Evolutionary conservation across 495 filamentous ascomycete species (phyloP), one percentile per base, ranked within the genome.

Genomic region (Platismatia glauca): DNA sequence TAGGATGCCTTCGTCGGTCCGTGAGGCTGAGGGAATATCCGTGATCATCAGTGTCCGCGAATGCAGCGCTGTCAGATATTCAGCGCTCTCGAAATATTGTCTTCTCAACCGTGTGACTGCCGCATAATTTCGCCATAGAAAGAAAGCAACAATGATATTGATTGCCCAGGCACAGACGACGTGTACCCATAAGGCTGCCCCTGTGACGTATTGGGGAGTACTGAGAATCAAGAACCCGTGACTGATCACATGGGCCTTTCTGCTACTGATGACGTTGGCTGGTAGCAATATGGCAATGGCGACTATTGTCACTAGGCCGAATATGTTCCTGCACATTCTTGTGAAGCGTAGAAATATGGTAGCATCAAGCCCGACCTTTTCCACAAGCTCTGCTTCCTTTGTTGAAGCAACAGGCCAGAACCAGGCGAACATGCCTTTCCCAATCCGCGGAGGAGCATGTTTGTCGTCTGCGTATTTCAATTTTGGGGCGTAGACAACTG

Each of bases 11-110:
- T 95, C 91, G 71, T 97, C 91, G 2, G 85, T 86, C 31, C 89
- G 77, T 35, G 81, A 79, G 6, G 82, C 79, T 43, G 79, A 81
- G 12, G 93, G 90, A 57, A 98, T 86, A 75, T 96, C 88, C 50
- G 89, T 94, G 58, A 98, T 84, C 87, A 98, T 93, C 68, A 98
- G 74, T 3, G 92, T 97, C 63, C 95, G 81, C 7, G 95, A 84
- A 73, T 96, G 91, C 58, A 97, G 75, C 73, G 91, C 95, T 46
- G 81, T 80, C 72, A 95, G 87, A 68, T 97, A 98, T 39, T 97
- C 95, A 8, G 89, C 81, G 66, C 86, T 95, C 67, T 91, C 78
- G 68, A 95, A 92, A 70, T 95, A 96, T 38, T 82, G 70, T 57
- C 89, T 83, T 67, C 92, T 83, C 61, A 98, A 71, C 48, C 74